These are phyloP conservation scores for Ascochyta rabiei DNA, from an alignment of 2,329 filamentous ascomycete genomes.

Conservation along the genomic window DNA sequence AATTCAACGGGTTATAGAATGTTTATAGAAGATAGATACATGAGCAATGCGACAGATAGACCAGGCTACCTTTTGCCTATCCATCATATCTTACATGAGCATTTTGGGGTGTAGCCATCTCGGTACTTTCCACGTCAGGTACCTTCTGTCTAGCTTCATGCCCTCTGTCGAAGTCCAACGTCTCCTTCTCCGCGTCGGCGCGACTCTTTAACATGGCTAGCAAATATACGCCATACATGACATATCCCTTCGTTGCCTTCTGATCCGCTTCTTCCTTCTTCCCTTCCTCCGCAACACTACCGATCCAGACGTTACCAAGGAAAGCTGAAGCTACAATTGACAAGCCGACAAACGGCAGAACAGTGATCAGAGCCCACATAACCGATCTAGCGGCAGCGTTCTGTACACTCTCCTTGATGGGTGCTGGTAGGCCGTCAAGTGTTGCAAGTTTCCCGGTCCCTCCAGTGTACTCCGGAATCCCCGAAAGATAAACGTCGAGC, in stretches of 20 bases:
- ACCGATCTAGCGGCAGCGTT: slow-evolving; percentile 61
- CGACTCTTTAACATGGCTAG: slow-evolving; percentile 20
- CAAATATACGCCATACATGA: slow-evolving; percentile 29
- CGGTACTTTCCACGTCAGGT: slow-evolving; percentile 17
- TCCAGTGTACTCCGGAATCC: slow-evolving; percentile 34
- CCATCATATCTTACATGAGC: slow-evolving; percentile 5
- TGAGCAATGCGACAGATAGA: neutral
- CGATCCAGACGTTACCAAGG: slow-evolving; percentile 61
- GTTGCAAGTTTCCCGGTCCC: slow-evolving; percentile 39
- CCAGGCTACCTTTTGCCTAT: neutral
- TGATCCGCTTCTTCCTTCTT: slow-evolving; percentile 18
- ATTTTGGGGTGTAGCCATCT: neutral
- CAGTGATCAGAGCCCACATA: slow-evolving; percentile 68
- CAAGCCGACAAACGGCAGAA: slow-evolving; percentile 64
- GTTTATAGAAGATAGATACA: neutral
- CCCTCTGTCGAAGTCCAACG: slow-evolving; percentile 23
- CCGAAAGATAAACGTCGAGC: slow-evolving; percentile 32
- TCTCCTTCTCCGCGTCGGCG: slow-evolving; percentile 17
- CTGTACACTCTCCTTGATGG: slow-evolving; percentile 48
- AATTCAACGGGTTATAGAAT: neutral
- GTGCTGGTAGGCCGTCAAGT: slow-evolving; percentile 47
- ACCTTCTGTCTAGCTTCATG: slow-evolving; percentile 9
- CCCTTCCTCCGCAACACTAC: slow-evolving; percentile 34
- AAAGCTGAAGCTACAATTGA: slow-evolving; percentile 53
- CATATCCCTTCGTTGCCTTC: slow-evolving; percentile 21